These are phyloP conservation scores for Atkinsonella texensis DNA, from an alignment of 2,329 filamentous ascomycete genomes.

Conservation along the genomic window DNA sequence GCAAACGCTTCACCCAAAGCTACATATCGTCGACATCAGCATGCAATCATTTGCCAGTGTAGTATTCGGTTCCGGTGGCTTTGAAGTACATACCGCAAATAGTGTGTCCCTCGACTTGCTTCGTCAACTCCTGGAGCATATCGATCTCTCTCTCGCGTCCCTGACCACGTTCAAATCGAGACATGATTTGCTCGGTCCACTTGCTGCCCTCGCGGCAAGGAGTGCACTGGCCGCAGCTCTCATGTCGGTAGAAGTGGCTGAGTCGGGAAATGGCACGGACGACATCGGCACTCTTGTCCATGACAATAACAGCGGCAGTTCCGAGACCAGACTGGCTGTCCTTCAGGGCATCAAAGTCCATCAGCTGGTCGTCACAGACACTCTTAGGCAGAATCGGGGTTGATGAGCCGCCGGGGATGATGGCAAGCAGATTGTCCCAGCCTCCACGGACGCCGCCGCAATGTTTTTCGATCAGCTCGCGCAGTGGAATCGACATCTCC, in stretches of 20 bases:
- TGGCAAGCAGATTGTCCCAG: slow-evolving; percentile 92
- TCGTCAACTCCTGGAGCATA: slow-evolving; percentile 98
- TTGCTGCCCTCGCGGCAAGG: slow-evolving; percentile 98
- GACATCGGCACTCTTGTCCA: slow-evolving; percentile 96
- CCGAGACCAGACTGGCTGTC: slow-evolving; percentile 95
- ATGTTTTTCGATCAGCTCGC: slow-evolving; percentile 95
- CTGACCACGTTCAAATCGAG: slow-evolving; percentile 84
- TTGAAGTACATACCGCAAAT: slow-evolving; percentile 64
- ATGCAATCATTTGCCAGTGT: no score
- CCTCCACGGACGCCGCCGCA: slow-evolving; percentile 92
- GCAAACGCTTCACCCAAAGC: slow-evolving; percentile 94
- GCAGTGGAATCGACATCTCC: slow-evolving; percentile 96
- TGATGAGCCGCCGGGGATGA: slow-evolving; percentile 94
- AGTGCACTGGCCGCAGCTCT: slow-evolving; percentile 96
- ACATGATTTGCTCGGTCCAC: slow-evolving; percentile 99
- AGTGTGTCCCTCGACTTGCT: slow-evolving; percentile 98
- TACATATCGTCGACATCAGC: slow-evolving; percentile 17
- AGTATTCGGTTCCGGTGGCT: no score
- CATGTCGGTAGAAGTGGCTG: slow-evolving; percentile 95
- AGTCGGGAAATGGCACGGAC: slow-evolving; percentile 88
- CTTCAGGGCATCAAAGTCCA: slow-evolving; percentile 98
- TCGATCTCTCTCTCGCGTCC: slow-evolving; percentile 89
- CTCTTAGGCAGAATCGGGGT: slow-evolving; percentile 87
- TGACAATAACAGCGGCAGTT: slow-evolving; percentile 95
- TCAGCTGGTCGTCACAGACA: slow-evolving; percentile 87